phyloP scores from a whole-genome alignment of 228 moss, liverwort and hornwort genomes.

The Sphagnum magellanicum region DNA sequence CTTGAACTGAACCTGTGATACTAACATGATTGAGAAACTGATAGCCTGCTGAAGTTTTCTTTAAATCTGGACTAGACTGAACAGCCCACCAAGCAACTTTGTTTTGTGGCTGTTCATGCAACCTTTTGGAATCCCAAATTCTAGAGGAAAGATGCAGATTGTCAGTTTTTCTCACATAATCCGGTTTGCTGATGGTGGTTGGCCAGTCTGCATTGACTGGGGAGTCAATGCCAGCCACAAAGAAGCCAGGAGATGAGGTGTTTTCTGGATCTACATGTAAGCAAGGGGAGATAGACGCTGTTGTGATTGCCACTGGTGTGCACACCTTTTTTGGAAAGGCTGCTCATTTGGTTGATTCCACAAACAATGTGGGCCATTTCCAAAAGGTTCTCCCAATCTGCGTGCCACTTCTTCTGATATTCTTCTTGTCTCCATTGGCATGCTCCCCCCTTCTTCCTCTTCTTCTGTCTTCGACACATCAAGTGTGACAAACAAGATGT shows the following conservation, averaged over 20 bases:
- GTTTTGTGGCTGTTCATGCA: too few relatives aligned
- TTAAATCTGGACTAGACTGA: too few relatives aligned
- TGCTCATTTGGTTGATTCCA: conserved; percentile 23
- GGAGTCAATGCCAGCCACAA: conserved; percentile 9
- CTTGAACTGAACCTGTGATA: too few relatives aligned
- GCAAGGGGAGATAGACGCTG: conserved; percentile 12
- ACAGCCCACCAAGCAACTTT: too few relatives aligned
- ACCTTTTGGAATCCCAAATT: too few relatives aligned
- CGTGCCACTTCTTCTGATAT: neutral
- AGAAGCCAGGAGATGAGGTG: conserved; percentile 13
- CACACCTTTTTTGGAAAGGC: conserved; percentile 29
- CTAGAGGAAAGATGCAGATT: too few relatives aligned
- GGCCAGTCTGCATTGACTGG: conserved; percentile 14
- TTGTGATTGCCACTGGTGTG: conserved; percentile 22
- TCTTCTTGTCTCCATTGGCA: neutral
- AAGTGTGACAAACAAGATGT: too few relatives aligned
- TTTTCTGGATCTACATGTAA: conserved; percentile 13
- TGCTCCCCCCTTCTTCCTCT: too few relatives aligned
- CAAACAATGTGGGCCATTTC: conserved; percentile 11
- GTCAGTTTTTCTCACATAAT: too few relatives aligned
- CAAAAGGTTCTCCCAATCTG: conserved; percentile 1
- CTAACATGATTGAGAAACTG: too few relatives aligned
- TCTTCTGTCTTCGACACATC: too few relatives aligned
- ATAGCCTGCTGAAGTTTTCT: too few relatives aligned
- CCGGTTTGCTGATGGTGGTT: neutral